Evolutionary conservation across 208 protist species (phyloP).

Genomic region (Angomonas deanei): DNA sequence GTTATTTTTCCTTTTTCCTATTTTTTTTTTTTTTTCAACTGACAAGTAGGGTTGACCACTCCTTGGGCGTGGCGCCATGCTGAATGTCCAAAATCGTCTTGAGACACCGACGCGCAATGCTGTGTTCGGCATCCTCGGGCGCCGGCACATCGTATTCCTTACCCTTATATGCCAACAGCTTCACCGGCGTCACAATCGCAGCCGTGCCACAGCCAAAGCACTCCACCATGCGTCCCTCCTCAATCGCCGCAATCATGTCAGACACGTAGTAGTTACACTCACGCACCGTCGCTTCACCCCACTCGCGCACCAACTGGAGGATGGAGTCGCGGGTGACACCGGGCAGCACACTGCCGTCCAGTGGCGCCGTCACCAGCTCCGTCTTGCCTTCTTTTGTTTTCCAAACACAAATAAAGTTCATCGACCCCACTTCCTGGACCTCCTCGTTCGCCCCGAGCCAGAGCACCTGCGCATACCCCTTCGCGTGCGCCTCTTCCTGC

Average conservation of each 20-base stretch:
- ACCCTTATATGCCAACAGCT: slow-evolving; percentile 75
- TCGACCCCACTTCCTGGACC: slow-evolving; percentile 97
- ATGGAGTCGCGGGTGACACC: slow-evolving; percentile 96
- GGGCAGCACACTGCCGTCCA: slow-evolving; percentile 94
- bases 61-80: slow-evolving; percentile 43
- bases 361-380: slow-evolving; percentile 93
- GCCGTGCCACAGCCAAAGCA: slow-evolving; percentile 97
- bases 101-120: slow-evolving; percentile 48
- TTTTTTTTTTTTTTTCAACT: slow-evolving; percentile 1
- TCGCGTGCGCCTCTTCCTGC: slow-evolving; percentile 74
- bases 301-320: slow-evolving; percentile 71
- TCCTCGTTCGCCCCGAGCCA: slow-evolving; percentile 95
- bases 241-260: slow-evolving; percentile 81
- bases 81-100: slow-evolving; percentile 62
- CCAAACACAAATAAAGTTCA: slow-evolving; percentile 97
- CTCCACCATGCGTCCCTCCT: slow-evolving; percentile 88
- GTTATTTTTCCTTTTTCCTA: background rate
- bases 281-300: slow-evolving; percentile 88
- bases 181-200: slow-evolving; percentile 92
- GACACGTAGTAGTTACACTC: slow-evolving; percentile 77
- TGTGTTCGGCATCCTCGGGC: slow-evolving; percentile 19
- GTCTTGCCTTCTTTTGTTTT: slow-evolving; percentile 58
- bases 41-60: slow-evolving; percentile 44
- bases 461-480: slow-evolving; percentile 95
- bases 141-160: slow-evolving; percentile 53